phyloP scores from a whole-genome alignment of 768 basidiomycete genomes.

The Naganishia friedmannii region DNA sequence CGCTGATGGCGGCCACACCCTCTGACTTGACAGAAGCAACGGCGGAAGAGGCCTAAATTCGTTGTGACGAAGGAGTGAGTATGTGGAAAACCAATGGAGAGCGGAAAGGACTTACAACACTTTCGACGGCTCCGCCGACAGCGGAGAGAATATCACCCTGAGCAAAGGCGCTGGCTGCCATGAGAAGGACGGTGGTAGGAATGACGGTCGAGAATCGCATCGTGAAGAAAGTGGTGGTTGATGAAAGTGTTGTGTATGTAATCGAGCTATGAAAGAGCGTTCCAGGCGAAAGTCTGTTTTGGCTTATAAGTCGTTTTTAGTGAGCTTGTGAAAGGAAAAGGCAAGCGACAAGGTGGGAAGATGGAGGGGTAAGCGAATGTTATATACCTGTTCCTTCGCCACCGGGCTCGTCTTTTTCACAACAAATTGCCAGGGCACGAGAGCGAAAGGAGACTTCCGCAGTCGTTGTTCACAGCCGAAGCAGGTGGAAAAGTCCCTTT shows the following conservation, averaged over 20 bases:
- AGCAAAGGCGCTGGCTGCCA: neutral
- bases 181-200: constrained; percentile 4
- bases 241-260: neutral
- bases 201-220: constrained; percentile 9
- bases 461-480: no score
- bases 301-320: no score
- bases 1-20: no score
- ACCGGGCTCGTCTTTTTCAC: no score
- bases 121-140: neutral
- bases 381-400: no score
- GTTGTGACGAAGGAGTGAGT: neutral
- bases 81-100: neutral
- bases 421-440: no score
- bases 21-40: no score
- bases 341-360: no score
- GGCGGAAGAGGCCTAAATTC: neutral
- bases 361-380: no score
- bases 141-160: neutral
- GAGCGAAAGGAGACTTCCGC: no score
- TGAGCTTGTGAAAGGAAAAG: no score
- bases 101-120: constrained; percentile 1
- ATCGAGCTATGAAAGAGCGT: neutral
- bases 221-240: neutral
- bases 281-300: neutral
- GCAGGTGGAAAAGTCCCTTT: no score